A percentile compares a stretch with the other conserved stretches of the same genome.
phyloP scores from a whole-genome alignment of 1,284 basidiomycete genomes.

The Marasmius fiardii region DNA sequence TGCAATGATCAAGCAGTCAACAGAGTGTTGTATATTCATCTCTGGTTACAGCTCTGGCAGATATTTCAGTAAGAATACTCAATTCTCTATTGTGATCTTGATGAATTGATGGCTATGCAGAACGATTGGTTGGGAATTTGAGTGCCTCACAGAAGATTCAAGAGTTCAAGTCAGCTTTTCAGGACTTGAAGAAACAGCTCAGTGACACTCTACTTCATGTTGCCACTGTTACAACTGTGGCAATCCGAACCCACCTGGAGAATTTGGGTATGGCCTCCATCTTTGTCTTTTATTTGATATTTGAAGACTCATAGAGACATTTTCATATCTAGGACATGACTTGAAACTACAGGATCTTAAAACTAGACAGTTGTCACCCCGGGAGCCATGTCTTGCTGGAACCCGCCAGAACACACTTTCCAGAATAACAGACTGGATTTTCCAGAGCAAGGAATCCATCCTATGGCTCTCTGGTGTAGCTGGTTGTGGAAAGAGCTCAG shows the following conservation, averaged over 20 bases:
- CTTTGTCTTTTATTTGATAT: no score
- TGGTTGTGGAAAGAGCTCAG: slow-evolving; percentile 4
- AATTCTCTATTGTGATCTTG: no score
- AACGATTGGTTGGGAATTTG: no score
- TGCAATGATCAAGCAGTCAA: background rate
- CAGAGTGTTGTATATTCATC: background rate
- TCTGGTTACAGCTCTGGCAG: background rate
- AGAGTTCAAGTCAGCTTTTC: background rate
- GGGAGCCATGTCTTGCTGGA: no score
- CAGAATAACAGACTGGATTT: slow-evolving; percentile 6
- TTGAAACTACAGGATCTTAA: background rate
- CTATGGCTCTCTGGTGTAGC: slow-evolving; percentile 8
- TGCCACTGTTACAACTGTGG: background rate
- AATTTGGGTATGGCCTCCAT: background rate
- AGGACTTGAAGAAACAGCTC: background rate
- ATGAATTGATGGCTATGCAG: no score
- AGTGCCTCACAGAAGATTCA: background rate
- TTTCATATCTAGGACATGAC: background rate
- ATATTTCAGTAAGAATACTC: no score
- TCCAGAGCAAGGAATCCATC: background rate
- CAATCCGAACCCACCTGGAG: background rate
- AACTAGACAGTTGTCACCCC: background rate
- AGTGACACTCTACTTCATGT: background rate
- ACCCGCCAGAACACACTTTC: no score
- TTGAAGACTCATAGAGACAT: no score